Conservation (phyloP, 75 land plant genomes). For the Pseudotsuga menziesii region DNA sequence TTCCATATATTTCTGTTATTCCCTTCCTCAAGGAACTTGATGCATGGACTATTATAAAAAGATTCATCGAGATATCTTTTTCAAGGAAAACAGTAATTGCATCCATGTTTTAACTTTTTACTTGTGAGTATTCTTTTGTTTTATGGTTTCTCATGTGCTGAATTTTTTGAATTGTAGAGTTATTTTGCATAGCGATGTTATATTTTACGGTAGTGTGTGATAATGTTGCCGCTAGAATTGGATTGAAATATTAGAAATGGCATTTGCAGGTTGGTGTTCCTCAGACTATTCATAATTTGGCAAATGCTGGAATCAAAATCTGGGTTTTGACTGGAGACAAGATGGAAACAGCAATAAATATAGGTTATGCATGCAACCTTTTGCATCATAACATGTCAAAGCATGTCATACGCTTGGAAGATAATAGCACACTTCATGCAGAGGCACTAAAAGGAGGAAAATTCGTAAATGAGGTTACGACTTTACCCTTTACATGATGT, state of each 20-base stretch:
- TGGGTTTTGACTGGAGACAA: conserved; percentile 40
- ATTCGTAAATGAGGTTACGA: not conserved
- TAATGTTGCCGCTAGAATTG: not conserved
- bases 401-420: conserved; percentile 17
- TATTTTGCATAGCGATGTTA: not conserved
- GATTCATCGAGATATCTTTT: not conserved
- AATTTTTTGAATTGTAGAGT: not conserved
- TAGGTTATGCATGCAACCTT: conserved; percentile 36
- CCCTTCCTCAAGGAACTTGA: not conserved
- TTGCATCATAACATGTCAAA: conserved; percentile 15
- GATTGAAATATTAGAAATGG: not conserved
- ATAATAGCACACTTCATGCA: not conserved
- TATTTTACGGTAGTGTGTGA: not conserved
- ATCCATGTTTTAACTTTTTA: not conserved
- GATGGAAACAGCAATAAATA: conserved; percentile 35
- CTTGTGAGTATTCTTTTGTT: not conserved
- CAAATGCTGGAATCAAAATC: conserved; percentile 32
- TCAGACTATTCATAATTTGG: conserved; percentile 15
- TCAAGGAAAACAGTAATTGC: not conserved
- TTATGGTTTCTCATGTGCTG: not conserved
- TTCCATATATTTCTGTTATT: not conserved
- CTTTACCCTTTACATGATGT: not conserved
- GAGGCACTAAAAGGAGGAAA: not conserved
- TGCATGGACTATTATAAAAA: not conserved
- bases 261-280: conserved; percentile 29